Evolutionary conservation across 352 stramenopile genomes (phyloP).

Genomic region (Blastocystis sp.): DNA sequence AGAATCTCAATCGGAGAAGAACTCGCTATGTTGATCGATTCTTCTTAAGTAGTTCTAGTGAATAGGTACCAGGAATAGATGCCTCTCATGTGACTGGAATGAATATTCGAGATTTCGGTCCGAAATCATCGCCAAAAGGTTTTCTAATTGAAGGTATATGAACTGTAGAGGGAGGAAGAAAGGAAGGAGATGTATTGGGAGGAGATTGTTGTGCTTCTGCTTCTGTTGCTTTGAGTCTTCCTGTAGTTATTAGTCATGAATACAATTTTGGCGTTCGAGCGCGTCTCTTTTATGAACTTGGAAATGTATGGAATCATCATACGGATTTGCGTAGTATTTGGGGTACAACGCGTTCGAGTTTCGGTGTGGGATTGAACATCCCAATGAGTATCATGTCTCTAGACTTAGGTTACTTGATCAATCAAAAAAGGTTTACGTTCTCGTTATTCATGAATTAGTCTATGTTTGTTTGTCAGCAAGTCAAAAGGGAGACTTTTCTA

Average conservation of each 20-base stretch:
- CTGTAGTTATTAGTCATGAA: not conserved
- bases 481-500: not conserved
- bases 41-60: not conserved
- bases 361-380: not conserved
- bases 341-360: not conserved
- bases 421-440: slow-evolving; percentile 55
- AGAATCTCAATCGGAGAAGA: not conserved
- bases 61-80: not conserved
- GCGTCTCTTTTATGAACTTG: slow-evolving; percentile 22
- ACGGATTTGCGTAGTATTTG: not conserved
- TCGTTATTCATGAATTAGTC: not conserved
- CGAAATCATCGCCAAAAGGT: slow-evolving; percentile 3
- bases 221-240: not conserved
- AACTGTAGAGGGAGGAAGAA: slow-evolving; percentile 24
- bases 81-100: not conserved
- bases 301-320: slow-evolving; percentile 56
- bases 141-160: not conserved
- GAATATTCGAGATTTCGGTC: not conserved
- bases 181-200: slow-evolving; percentile 44
- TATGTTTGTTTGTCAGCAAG: not conserved
- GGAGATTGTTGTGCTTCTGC: not conserved
- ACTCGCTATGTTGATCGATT: slow-evolving; percentile 27
- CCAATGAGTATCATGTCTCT: not conserved
- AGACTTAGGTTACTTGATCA: slow-evolving; percentile 27
- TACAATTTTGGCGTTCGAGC: slow-evolving; percentile 13